Evolutionary conservation across 768 basidiomycete species (phyloP), one percentile per base, ranked within the genome.

Genomic region (Kwoniella botswanensis): DNA sequence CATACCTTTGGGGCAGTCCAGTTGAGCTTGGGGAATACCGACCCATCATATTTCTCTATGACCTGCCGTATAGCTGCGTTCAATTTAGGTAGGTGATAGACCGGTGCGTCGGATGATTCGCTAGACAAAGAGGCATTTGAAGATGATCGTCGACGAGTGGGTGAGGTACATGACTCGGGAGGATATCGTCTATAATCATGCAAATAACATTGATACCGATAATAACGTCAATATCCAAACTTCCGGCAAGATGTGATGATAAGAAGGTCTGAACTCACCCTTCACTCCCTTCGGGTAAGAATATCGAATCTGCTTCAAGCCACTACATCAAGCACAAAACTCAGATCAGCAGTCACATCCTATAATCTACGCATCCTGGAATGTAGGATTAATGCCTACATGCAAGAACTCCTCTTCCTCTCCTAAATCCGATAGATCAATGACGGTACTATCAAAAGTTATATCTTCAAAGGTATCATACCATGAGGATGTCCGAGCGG

Each of bases 11-110:
- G 95, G n/a, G 93, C 90, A 6, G 94, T 93, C 85, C 95, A 97
- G 79, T 97, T 98, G 66, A 98, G 89, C 84, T 98, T 98, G 0
- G 95, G 94, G 81, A 98, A 98, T 35, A 96, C 90, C 6, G 90
- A 91, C 2, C 89, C 91, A 7, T 80, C 79, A 82, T 92, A 94
- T 67, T 87, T 83, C 56, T 84, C 76, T n/a, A 97, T 86, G 43
- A 86, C 87, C 15, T 85, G 82, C 60, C 92, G 85, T 71, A 98
- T 95, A 67, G 85, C 85, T 15, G 85, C 84, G 76, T 94, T 93
- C n/a, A 97, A 85, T 57, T 90, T 90, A 0, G 94, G 93, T 79
- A 98, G 95, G 3, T 90, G 85, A 56, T 80, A 80, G 17, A 72
- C 62, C 6, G 79, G 79, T 9, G 77, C 62, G 41, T 65, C 70